Percentiles rank a stretch among this genome's conserved stretches.
Conservation (phyloP, 345 rosid species). For the Geranium rotundifolium region DNA sequence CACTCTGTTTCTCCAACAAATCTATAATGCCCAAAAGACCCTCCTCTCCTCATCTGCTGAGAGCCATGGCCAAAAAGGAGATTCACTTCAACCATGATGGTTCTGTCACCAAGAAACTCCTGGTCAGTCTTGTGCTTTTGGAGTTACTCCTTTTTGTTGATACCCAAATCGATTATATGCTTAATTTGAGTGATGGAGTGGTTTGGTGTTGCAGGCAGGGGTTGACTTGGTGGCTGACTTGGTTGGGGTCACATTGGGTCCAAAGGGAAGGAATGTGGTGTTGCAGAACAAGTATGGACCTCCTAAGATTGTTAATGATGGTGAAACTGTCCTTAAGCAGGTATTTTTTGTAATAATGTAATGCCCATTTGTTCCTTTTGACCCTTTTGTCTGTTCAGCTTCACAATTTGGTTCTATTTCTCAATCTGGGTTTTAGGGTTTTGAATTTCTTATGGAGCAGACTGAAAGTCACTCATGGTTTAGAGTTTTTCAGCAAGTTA, state of each 20-base stretch:
- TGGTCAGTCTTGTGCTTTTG: constrained; percentile 25
- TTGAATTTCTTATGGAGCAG: background rate
- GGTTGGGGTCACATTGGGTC: constrained; percentile 87
- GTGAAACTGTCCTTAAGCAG: constrained; percentile 90
- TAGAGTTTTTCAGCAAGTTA: too few relatives aligned
- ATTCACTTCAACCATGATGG: constrained; percentile 82
- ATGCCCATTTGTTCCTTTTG: background rate
- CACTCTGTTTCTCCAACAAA: background rate
- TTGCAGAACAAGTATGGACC: constrained; percentile 88
- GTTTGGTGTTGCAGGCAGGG: constrained; percentile 49
- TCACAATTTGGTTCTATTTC: background rate
- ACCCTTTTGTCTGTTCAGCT: background rate
- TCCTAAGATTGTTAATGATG: constrained; percentile 90
- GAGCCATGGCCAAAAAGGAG: constrained; percentile 53
- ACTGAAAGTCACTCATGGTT: too few relatives aligned
- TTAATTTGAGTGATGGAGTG: background rate
- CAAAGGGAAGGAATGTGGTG: constrained; percentile 90
- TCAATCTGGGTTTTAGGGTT: background rate
- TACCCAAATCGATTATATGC: background rate
- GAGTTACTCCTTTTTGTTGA: background rate
- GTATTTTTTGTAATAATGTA: constrained; percentile 9
- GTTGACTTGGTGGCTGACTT: constrained; percentile 74
- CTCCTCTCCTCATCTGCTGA: constrained; percentile 16
- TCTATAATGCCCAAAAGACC: background rate
- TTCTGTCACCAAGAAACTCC: constrained; percentile 67